A percentile compares a stretch with the other conserved stretches of the same genome.
These are phyloP conservation scores for Colletotrichum chlorophyti DNA, from an alignment of 2,329 filamentous ascomycete species.

Conservation along the genomic window DNA sequence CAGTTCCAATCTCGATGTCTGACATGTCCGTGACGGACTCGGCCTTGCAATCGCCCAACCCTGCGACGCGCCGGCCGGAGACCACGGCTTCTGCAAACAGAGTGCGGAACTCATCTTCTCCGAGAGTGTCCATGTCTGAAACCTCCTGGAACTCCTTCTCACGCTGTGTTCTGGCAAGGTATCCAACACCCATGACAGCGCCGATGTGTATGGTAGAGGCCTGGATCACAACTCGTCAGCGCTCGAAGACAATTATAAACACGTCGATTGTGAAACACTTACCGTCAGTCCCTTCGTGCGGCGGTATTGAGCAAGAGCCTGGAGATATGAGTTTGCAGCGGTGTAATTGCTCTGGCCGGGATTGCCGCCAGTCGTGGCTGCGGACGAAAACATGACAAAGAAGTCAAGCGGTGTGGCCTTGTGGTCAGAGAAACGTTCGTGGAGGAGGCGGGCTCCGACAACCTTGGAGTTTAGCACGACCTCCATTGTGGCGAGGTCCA, in stretches of 20 bases:
- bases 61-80: slow-evolving; percentile 34
- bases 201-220: slow-evolving; percentile 45
- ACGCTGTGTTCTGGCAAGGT: slow-evolving; percentile 35
- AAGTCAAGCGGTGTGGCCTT: slow-evolving; percentile 38
- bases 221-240: not conserved
- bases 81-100: slow-evolving; percentile 50
- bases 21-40: not conserved
- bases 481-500: slow-evolving; percentile 34
- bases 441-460: slow-evolving; percentile 37
- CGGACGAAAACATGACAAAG: slow-evolving; percentile 44
- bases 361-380: slow-evolving; percentile 36
- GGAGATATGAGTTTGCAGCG: slow-evolving; percentile 52
- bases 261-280: not conserved
- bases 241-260: too few species aligned
- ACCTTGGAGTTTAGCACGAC: slow-evolving; percentile 42
- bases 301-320: slow-evolving; percentile 42
- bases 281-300: slow-evolving; percentile 42
- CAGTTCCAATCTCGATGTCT: not conserved
- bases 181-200: slow-evolving; percentile 48
- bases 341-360: slow-evolving; percentile 50
- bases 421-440: slow-evolving; percentile 35
- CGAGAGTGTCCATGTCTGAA: slow-evolving; percentile 22
- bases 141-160: slow-evolving; percentile 15
- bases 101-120: slow-evolving; percentile 44
- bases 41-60: not conserved